Percentiles rank a stretch among this genome's conserved stretches.
These are phyloP conservation scores for Aaosphaeria arxii DNA, from an alignment of 2,329 filamentous ascomycete species.

Conservation along the genomic window DNA sequence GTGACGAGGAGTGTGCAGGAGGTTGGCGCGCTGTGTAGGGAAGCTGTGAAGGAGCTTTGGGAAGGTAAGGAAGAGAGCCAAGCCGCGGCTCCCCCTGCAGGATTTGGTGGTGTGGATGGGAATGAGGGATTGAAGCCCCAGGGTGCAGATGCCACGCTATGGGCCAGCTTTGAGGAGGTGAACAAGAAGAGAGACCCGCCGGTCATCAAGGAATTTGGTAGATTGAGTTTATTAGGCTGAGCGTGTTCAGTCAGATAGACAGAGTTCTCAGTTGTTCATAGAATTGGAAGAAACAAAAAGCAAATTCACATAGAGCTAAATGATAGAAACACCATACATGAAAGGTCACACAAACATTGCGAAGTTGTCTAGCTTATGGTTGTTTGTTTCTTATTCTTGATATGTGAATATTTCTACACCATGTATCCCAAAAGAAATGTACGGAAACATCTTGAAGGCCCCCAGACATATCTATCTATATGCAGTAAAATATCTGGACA, in stretches of 20 bases:
- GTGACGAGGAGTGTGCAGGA: slow-evolving; percentile 72
- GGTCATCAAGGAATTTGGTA: slow-evolving; percentile 51
- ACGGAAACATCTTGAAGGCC: too few species aligned
- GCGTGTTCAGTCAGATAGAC: background rate
- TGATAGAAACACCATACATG: too few species aligned
- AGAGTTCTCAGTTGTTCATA: too few species aligned
- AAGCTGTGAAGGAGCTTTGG: slow-evolving; percentile 59
- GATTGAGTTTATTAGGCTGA: slow-evolving; percentile 33
- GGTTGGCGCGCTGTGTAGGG: slow-evolving; percentile 67
- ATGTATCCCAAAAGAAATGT: too few species aligned
- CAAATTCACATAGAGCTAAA: too few species aligned
- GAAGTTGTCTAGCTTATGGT: too few species aligned
- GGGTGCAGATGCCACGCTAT: slow-evolving; percentile 36
- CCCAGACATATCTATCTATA: too few species aligned
- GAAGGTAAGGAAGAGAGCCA: slow-evolving; percentile 2
- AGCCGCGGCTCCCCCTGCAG: slow-evolving; percentile 15
- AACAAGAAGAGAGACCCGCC: slow-evolving; percentile 46
- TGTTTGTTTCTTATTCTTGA: too few species aligned
- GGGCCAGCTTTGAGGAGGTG: slow-evolving; percentile 42
- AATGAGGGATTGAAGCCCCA: background rate
- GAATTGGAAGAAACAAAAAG: too few species aligned
- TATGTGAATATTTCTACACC: too few species aligned
- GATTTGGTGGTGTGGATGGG: slow-evolving; percentile 40
- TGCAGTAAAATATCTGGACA: too few species aligned
- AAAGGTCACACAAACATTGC: too few species aligned